Base-by-base conservation (phyloP, 2,329 filamentous ascomycete genomes). In the Chrysoporthe cubensis region DNA sequence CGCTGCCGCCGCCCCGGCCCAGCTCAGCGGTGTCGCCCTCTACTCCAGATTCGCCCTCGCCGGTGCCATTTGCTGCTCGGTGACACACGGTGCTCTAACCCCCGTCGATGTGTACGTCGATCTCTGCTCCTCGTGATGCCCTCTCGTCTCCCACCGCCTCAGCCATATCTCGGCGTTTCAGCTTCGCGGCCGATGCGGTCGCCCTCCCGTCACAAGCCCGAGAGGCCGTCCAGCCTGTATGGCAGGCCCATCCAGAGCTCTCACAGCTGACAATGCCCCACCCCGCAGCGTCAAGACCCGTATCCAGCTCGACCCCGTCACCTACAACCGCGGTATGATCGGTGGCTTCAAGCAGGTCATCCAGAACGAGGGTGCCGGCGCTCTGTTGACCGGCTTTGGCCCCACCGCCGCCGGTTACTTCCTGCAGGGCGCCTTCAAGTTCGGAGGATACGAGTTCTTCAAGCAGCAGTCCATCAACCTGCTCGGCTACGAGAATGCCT, bases 31-130 rank as follows among this genome's bases (percentile, higher is more conserved):
- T 73, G 4, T 94, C 74, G 84, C 81, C 70, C 92, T 99, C 76
- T 98, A 98, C 90, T 92, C 93, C 77, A 90, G 93, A 83, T 97
- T 97, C 86, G 95, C 96, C 84, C 91, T 99, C 77, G 94, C 96
- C 77, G 96, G 96, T 84, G 96, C 96, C 76, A 85, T 98, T 87
- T 97, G 96, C 90, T 99, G 96, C 84, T 96, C 94, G 76, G 85
- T 98, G 84, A 99, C 96, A 79, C 96, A 99, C 89, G 96, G 95
- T 83, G 91, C 88, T 78, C 90, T 98, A 77, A 99, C 96, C 75
- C 96, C 96, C 79, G 94, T 99, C 82, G 96, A 99, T 92, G 96
- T 99, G 95, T 98, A 96, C 83, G 95, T 92, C 63, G 32, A 40
- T 37, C 37, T n/a, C 58, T 32, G 21, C 40, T 61, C 14, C 44